Evolutionary conservation across 1,284 basidiomycete genomes (phyloP).

Genomic region (Wolfiporia cocos): DNA sequence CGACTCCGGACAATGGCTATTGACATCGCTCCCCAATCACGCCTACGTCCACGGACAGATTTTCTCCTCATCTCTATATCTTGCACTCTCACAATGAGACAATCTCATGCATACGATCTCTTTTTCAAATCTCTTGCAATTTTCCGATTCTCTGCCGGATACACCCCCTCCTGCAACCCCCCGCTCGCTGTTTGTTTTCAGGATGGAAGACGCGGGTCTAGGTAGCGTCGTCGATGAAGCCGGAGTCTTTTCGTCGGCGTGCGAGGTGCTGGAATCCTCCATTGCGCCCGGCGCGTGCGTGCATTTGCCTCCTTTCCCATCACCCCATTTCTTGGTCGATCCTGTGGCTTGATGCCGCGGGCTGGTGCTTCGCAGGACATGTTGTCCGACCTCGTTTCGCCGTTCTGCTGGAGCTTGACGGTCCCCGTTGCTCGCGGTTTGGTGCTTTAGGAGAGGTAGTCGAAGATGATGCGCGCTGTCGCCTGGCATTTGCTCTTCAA

Average conservation of each 20-base stretch:
- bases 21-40: slow-evolving; percentile 29
- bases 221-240: slow-evolving; percentile 8
- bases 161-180: too few relatives aligned
- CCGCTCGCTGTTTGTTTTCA: slow-evolving; percentile 10
- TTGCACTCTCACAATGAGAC: slow-evolving; percentile 6
- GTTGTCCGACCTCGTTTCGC: too few relatives aligned
- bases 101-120: slow-evolving; percentile 7
- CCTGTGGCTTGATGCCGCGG: slow-evolving; percentile 41
- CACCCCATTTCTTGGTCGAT: slow-evolving; percentile 20
- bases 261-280: slow-evolving; percentile 14
- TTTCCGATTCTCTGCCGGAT: too few relatives aligned
- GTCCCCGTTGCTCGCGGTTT: too few relatives aligned
- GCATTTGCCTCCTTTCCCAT: slow-evolving; percentile 10
- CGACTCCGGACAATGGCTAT: slow-evolving; percentile 56
- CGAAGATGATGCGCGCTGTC: too few relatives aligned
- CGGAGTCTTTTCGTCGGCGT: slow-evolving; percentile 11
- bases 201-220: slow-evolving; percentile 11
- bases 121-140: too few relatives aligned
- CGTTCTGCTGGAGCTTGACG: too few relatives aligned
- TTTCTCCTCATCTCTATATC: slow-evolving; percentile 10
- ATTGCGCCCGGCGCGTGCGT: slow-evolving; percentile 25
- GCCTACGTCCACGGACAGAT: slow-evolving; percentile 19
- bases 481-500: too few relatives aligned
- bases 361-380: slow-evolving; percentile 22
- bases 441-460: too few relatives aligned